A percentile compares a stretch with the other conserved stretches of the same genome.
Conservation (phyloP, 371 early-diverging fungal genomes). For the Parasitella parasitica region DNA sequence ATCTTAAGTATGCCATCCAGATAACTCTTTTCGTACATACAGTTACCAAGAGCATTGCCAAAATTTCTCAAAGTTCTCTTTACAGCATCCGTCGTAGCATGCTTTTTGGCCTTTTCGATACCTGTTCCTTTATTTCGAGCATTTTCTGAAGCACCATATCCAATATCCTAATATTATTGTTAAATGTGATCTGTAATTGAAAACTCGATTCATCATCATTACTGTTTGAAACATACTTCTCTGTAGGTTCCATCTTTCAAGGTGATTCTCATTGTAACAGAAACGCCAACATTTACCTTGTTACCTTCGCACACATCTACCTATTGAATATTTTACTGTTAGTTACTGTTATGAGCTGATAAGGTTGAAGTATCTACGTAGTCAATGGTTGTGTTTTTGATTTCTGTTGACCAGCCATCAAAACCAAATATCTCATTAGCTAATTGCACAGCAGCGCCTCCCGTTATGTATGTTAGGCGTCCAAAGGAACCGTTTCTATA, state of each 20-base stretch:
- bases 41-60: slow-evolving; percentile 96
- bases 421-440: slow-evolving; percentile 99
- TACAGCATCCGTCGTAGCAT: slow-evolving; percentile 95
- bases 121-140: slow-evolving; percentile 78
- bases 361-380: slow-evolving; percentile 48
- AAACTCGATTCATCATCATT: neutral
- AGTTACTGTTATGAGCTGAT: neutral
- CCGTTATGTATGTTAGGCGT: slow-evolving; percentile 88
- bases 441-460: slow-evolving; percentile 84
- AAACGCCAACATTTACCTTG: slow-evolving; percentile 72
- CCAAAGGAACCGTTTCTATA: slow-evolving; percentile 24
- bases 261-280: slow-evolving; percentile 85
- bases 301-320: slow-evolving; percentile 52
- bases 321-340: neutral
- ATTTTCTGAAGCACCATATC: slow-evolving; percentile 71
- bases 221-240: slow-evolving; percentile 81
- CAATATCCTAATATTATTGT: slow-evolving; percentile 35
- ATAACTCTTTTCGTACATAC: slow-evolving; percentile 92
- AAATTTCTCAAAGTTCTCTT: slow-evolving; percentile 94
- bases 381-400: slow-evolving; percentile 78
- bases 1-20: slow-evolving; percentile 54
- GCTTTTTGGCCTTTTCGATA: slow-evolving; percentile 96
- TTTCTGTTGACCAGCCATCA: slow-evolving; percentile 93
- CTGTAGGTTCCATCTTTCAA: slow-evolving; percentile 92
- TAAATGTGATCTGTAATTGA: neutral